These are phyloP conservation scores for Cardamine occulta DNA, from an alignment of 345 rosid genomes.

Conservation along the genomic window DNA sequence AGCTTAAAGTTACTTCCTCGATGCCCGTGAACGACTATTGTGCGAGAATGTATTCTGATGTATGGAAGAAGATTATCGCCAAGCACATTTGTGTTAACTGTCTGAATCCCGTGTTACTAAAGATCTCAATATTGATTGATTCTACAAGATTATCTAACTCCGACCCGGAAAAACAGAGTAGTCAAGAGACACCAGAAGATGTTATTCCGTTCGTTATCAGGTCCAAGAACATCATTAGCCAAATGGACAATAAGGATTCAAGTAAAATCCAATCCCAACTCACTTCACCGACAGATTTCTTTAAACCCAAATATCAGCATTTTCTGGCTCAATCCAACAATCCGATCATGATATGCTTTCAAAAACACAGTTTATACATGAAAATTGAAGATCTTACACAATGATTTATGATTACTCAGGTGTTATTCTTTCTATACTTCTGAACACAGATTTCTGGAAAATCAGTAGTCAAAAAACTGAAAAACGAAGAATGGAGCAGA, in stretches of 20 bases:
- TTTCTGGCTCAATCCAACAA: too few species aligned
- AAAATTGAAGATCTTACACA: neutral
- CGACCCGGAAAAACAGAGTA: conserved; percentile 50
- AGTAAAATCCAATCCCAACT: too few species aligned
- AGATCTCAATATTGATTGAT: conserved; percentile 52
- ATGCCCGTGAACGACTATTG: conserved; percentile 55
- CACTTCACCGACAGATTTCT: too few species aligned
- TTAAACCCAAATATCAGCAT: neutral
- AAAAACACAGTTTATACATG: conserved; percentile 11
- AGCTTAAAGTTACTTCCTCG: conserved; percentile 57
- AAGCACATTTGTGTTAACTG: conserved; percentile 63
- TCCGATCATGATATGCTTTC: neutral
- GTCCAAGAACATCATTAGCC: neutral
- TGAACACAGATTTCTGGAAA: neutral
- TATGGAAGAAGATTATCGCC: conserved; percentile 62
- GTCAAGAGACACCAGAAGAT: neutral
- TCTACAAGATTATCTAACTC: conserved; percentile 17
- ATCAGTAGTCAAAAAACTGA: neutral
- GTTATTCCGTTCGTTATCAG: too few species aligned
- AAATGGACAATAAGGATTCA: conserved; percentile 18
- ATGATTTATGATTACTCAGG: neutral
- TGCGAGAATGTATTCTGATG: conserved; percentile 65
- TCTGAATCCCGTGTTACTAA: conserved; percentile 49
- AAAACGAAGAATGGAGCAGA: conserved; percentile 6
- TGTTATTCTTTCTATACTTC: neutral